Evolutionary conservation across 192 early-diverging fungal species (phyloP), one percentile per base, ranked within the genome.

Genomic region (Geranomyces michiganensis): DNA sequence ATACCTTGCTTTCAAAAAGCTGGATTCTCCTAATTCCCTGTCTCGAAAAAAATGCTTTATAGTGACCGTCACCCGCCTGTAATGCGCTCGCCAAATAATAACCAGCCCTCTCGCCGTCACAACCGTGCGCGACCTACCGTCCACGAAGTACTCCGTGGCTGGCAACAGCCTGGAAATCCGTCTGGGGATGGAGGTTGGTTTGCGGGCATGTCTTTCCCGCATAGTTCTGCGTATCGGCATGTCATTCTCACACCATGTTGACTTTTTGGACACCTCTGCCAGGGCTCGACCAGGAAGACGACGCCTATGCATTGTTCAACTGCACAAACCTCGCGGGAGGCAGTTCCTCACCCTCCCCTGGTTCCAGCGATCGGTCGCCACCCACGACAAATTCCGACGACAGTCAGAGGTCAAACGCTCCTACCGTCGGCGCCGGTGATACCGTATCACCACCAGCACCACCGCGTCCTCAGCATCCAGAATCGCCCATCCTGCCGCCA

Each of bases 51-150:
- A 10, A 3, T 41, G 3, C 36, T 41, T 41, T 10, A 41, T 41
- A 7, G 5, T 10, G 36, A 41, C 5, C 36, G 3, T 10, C 36
- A 10, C 36, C 36, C 36, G 36, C 36, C 36, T 41, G 36, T 3
- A 3, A 53, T 53, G n/a, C 51, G 24, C 51, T 9, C 4, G 19
- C 3, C 51, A n/a, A n/a, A 53, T 53, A 14, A 14, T 47, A n/a
- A 15, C 51, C 51, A 4, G 3, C 51, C 19, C n/a, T 24, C 51
- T 53, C 51, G 51, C 24, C 19, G 58, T 8, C 7, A 17, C 58
- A 26, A 60, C 15, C 58, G 58, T 17, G 6, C 58, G 5, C 33
- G 62, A 6, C 62, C 62, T 4, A 64, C 62, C 1, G 62, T 64
- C 2, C 62, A 64, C 9, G 62, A 64, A 5, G 43, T 64, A 7